Conservation (phyloP, 306 rosid genomes). For the Rosa persica region DNA sequence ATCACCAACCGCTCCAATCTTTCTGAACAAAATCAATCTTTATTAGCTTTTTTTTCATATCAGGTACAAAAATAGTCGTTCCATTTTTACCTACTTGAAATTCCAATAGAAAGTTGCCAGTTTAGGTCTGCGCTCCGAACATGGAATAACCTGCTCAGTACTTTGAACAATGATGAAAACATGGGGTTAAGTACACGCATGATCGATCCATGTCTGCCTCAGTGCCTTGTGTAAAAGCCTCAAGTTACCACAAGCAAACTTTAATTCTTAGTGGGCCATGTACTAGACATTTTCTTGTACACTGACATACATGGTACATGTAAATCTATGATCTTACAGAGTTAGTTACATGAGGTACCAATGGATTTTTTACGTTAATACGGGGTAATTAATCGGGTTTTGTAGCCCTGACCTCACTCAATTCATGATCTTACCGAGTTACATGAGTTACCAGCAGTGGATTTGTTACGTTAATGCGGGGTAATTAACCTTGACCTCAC, state of each 20-base stretch:
- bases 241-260: slow-evolving; percentile 9
- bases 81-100: not conserved
- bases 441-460: not conserved
- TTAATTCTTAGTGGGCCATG: slow-evolving; percentile 12
- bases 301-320: not conserved
- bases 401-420: not conserved
- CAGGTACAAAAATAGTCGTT: not conserved
- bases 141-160: slow-evolving; percentile 1
- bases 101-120: not conserved
- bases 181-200: slow-evolving; percentile 19
- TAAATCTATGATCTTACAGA: not conserved
- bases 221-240: slow-evolving; percentile 9
- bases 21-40: not conserved
- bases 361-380: no score
- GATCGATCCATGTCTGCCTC: slow-evolving; percentile 6
- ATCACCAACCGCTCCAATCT: not conserved
- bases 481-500: not conserved
- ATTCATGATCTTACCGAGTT: not conserved
- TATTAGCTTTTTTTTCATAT: not conserved
- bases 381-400: no score
- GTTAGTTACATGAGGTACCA: not conserved
- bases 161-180: slow-evolving; percentile 19
- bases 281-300: not conserved
- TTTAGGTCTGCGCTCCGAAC: not conserved
- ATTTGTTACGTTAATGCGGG: not conserved